A percentile compares a stretch with the other conserved stretches of the same genome.
Evolutionary conservation across 2,329 filamentous ascomycete genomes (phyloP).

Genomic region (Blumeria hordei): DNA sequence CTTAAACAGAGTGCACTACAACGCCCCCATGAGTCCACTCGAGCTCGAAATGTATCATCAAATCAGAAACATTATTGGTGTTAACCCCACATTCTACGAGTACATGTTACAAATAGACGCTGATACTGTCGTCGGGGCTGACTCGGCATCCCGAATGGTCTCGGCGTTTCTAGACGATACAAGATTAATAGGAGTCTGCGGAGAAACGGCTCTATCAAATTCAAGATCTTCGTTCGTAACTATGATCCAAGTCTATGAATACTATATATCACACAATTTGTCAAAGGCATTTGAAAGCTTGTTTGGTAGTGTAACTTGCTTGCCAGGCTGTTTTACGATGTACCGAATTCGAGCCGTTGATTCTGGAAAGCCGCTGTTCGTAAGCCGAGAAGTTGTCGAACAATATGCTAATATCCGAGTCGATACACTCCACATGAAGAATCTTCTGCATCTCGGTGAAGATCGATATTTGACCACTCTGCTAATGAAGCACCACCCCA

Average conservation of each 20-base stretch:
- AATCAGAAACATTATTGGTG: constrained; percentile 93
- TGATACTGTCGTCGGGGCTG: constrained; percentile 76
- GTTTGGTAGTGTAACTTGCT: constrained; percentile 90
- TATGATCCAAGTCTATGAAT: constrained; percentile 99
- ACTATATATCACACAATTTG: constrained; percentile 96
- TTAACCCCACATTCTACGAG: constrained; percentile 96
- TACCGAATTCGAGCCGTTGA: constrained; percentile 90
- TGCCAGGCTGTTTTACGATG: constrained; percentile 98
- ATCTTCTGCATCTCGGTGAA: constrained; percentile 83
- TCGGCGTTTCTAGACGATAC: constrained; percentile 79
- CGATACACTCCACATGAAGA: constrained; percentile 97
- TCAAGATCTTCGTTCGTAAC: constrained; percentile 83
- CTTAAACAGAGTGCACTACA: constrained; percentile 97
- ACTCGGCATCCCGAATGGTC: constrained; percentile 81
- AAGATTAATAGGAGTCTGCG: constrained; percentile 77
- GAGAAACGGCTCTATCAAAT: constrained; percentile 83
- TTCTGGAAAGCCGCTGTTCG: constrained; percentile 84
- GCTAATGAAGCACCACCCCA: constrained; percentile 71
- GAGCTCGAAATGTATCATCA: constrained; percentile 98
- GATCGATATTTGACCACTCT: constrained; percentile 93
- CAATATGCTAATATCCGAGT: constrained; percentile 81
- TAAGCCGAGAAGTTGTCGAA: constrained; percentile 76
- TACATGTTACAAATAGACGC: constrained; percentile 92
- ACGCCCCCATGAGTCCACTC: constrained; percentile 80
- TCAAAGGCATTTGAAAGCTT: constrained; percentile 93